A percentile compares a stretch with the other conserved stretches of the same genome.
Evolutionary conservation across 495 filamentous ascomycete genomes (phyloP).

Genomic region (Penicillium longicatenatum): DNA sequence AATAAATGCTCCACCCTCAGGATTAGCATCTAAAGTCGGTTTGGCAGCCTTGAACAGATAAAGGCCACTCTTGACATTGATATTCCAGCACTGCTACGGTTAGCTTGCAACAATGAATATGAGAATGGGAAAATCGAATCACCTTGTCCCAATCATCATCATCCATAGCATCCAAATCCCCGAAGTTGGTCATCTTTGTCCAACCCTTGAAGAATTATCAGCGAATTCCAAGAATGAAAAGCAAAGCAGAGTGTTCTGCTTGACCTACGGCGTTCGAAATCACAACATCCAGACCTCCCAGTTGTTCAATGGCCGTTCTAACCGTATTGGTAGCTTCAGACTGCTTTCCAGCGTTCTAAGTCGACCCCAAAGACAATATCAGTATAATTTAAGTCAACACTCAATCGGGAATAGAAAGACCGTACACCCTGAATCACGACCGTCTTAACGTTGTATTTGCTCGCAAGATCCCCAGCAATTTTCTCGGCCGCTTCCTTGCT

Average conservation of each 20-base stretch:
- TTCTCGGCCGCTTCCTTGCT: constrained; percentile 55
- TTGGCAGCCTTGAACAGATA: constrained; percentile 63
- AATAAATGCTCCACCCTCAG: constrained; percentile 68
- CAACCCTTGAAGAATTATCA: constrained; percentile 52
- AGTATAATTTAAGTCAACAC: background rate
- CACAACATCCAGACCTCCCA: constrained; percentile 71
- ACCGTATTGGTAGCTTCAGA: constrained; percentile 57
- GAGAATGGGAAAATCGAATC: background rate
- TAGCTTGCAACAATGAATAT: background rate
- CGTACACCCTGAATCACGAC: constrained; percentile 61
- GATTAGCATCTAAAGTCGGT: constrained; percentile 67
- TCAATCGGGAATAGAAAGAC: constrained; percentile 3
- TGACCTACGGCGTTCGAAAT: constrained; percentile 68
- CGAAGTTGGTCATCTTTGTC: constrained; percentile 64
- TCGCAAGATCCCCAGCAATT: constrained; percentile 52
- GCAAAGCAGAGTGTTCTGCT: background rate
- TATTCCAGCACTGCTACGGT: constrained; percentile 59
- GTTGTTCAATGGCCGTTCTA: constrained; percentile 53
- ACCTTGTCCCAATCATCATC: constrained; percentile 74
- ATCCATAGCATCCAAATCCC: constrained; percentile 62
- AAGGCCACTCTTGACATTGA: constrained; percentile 69
- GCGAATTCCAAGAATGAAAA: background rate
- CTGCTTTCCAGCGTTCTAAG: constrained; percentile 60
- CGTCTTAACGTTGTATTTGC: constrained; percentile 56
- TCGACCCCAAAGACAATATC: background rate